Evolutionary conservation across 2,329 filamentous ascomycete species (phyloP), one percentile per base, ranked within the genome.

Genomic region (Fusarium protoensiforme): DNA sequence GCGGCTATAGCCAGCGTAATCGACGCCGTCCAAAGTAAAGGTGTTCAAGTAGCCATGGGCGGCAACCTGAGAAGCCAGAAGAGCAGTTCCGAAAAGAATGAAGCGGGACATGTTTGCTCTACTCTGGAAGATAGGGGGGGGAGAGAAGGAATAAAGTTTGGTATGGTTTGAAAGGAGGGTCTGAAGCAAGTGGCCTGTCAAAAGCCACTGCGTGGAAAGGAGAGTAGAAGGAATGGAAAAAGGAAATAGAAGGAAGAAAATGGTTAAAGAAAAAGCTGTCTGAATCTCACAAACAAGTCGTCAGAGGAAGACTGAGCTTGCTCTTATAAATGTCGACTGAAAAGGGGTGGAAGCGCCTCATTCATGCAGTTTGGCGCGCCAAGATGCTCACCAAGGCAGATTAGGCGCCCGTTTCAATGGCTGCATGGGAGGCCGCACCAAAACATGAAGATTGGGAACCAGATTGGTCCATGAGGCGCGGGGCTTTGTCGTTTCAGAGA

Each of bases 21-120:
- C 83, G 77, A 84, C 53, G 75, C 84, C 74, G 27, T 77, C 74
- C 5, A 78, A 60, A 18, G 72, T 75, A 38, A 77, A 68, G 1
- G 69, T 72, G n/a, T 74, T 67, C 0, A 78, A 51, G 58, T 78
- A 78, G 51, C 76, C 76, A 33, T 78, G 76, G 7, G 68, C 77
- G n/a, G 70, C 63, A 14, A 67, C 77, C 16, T 78, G 70, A 20
- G 76, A 67, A 4, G 67, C 77, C 48, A 78, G 57, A 29, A 68
- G 29, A 14, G 68, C 65, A 6, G 69, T 60, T 8, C 39, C 29
- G 22, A 77, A 36, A 11, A 64, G 27, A 27, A 68, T n/a, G 11
- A 59, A 65, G 33, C 59, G 64, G 68, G 61, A 65, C 75, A 76
- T 77, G 57, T 8, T 67, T 48, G 33, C n/a, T 53, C 9, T 14